Evolutionary conservation across 129 eudicot genomes (phyloP), one percentile per base, ranked within the genome.

Genomic region (Ambrosia trifida): DNA sequence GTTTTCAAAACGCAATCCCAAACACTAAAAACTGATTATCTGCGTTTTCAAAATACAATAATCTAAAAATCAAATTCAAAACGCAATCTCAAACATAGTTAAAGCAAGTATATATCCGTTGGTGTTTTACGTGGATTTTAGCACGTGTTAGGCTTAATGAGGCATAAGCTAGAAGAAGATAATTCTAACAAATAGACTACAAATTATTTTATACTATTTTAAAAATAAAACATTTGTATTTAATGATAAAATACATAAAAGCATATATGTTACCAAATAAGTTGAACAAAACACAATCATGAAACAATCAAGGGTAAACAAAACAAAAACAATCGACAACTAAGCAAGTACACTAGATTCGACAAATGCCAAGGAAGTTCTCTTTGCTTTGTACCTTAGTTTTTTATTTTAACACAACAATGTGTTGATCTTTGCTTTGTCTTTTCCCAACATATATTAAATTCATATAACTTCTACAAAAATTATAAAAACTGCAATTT

Each of bases 341-440:
- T 46, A 70, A 70, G 54, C 82, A 62, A 78, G 72, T 78, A 78
- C 82, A 70, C 77, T 78, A 64, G 77, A 78, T 63, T 70, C 77
- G 82, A 78, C 77, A 78, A 78, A 78, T 70, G 77, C 82, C 82
- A 70, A 78, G 71, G 82, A 78, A 51, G 77, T 78, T 77, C 76
- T 61, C 72, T 61, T 61, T 77, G 76, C 72, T 61, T 61, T 77
- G 76, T 77, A 77, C 76, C 72, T 77, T 69, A 41, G 64, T 47
- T 36, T 62, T 40, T 61, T 62, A 24, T 51, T 38, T 16, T 40
- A 70, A 70, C 82, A 78, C 43, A 78, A 64, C 53, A 24, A 24
- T 78, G 68, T 74, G 68, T 76, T 67, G 80, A 76, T 66, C 51
- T 76, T 76, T 76, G 72, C 30, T 78, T 78, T 70, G 77, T 70